A percentile compares a stretch with the other conserved stretches of the same genome.
These are phyloP conservation scores for Stagonosporopsis rhizophila DNA, from an alignment of 2,329 filamentous ascomycete species.

Conservation along the genomic window DNA sequence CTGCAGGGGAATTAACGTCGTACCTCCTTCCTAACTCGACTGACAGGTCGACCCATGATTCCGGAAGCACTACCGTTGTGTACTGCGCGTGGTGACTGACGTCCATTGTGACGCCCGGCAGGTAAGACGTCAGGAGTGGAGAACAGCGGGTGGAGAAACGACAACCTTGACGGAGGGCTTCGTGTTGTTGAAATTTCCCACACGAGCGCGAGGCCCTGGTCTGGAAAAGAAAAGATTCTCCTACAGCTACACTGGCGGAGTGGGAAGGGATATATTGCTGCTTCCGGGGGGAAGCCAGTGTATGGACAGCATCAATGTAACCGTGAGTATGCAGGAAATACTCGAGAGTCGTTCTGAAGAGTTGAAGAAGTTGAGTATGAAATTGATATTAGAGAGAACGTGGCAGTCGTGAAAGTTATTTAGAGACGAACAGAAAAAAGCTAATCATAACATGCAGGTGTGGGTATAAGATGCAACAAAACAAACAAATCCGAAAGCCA, in stretches of 20 bases:
- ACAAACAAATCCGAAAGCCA: not conserved
- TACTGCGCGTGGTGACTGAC: not conserved
- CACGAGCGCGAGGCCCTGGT: not conserved
- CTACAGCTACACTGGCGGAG: too few species aligned
- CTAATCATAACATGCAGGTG: not conserved
- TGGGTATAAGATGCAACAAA: conserved; percentile 13
- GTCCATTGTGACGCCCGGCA: not conserved
- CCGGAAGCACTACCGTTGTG: not conserved
- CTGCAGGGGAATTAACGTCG: not conserved
- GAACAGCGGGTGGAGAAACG: not conserved
- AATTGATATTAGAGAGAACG: not conserved
- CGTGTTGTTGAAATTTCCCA: not conserved
- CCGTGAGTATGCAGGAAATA: not conserved
- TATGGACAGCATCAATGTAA: not conserved
- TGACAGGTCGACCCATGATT: not conserved
- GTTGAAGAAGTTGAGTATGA: not conserved
- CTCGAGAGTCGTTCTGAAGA: not conserved
- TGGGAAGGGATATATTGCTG: not conserved
- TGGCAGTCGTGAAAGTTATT: not conserved
- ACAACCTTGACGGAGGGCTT: not conserved
- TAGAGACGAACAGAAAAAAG: not conserved
- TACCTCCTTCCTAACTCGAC: not conserved
- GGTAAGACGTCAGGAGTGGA: not conserved
- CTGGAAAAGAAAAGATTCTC: too few species aligned
- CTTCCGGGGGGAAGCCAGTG: not conserved